Base-by-base conservation (phyloP, 192 early-diverging fungal genomes). In the Kickxella alabastrina region DNA sequence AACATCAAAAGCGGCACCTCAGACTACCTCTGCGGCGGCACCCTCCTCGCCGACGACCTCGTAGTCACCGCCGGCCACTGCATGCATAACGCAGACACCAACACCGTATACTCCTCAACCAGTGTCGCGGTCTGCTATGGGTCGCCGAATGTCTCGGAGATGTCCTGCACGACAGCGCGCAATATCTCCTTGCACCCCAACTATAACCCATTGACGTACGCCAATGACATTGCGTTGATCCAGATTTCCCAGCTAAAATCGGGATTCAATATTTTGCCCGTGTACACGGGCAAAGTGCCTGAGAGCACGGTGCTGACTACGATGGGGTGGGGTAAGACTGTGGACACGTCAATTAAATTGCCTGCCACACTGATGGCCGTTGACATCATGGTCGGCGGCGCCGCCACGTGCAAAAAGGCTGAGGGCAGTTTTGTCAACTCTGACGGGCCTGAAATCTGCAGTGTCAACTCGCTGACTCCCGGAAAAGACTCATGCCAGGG, bases 401-500 rank as follows among this genome's bases (percentile, higher is more conserved):
- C 48, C 21, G 40, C 15, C 5, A 35, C 45, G 2, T 76, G 73
- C 58, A 12, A 28, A 21, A 15, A 45, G 22, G 66, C 46, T 13
- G 37, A 54, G 10, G 37, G 66, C 1, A 15, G 19, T 8, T 76
- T 64, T 43, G 34, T 37, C 23, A 53, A 60, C 7, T 43, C 61
- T 14, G 50, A 65, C 36, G 73, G 66, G 0, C 57, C 61, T 0
- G 62, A 65, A 6, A 54, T 76, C 23, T 76, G 73, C 42, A 62
- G 47, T 22, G 58, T 53, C 10, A 76, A 76, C 27, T 47, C 65
- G 9, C 48, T 64, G 42, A 69, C 73, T 9, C 66, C 73, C 36
- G 73, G 73, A 3, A 54, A 59, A 46, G 73, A 76, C 58, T 65
- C 65, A 35, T 76, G 73, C 58, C 57, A 68, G 49, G 73, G 73